Conservation (phyloP, 768 basidiomycete genomes). For the Xanthoconium purpureum region DNA sequence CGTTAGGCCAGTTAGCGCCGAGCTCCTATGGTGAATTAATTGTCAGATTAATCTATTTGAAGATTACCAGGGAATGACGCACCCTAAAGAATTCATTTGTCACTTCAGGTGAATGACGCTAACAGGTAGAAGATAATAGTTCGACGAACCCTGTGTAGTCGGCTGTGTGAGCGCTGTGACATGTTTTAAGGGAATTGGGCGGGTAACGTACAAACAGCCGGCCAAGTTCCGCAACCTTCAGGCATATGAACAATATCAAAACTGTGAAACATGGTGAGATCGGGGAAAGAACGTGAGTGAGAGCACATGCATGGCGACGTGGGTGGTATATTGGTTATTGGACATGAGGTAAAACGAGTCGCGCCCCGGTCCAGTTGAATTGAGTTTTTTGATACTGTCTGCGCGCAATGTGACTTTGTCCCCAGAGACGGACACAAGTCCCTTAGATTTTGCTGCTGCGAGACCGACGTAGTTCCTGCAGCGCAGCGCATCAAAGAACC, state of each 20-base stretch:
- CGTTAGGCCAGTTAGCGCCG: slow-evolving; percentile 27
- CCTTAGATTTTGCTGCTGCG: slow-evolving; percentile 49
- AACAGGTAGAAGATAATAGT: not conserved
- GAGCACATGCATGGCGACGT: slow-evolving; percentile 31
- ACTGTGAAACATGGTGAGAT: slow-evolving; percentile 8
- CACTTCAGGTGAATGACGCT: not conserved
- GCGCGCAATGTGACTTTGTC: slow-evolving; percentile 37
- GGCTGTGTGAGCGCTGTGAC: not conserved
- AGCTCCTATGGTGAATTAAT: slow-evolving; percentile 20
- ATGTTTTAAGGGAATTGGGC: not conserved
- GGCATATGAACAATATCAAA: slow-evolving; percentile 41
- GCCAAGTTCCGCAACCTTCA: slow-evolving; percentile 40
- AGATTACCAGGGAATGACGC: not conserved
- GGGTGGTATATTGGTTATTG: slow-evolving; percentile 30
- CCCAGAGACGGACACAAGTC: slow-evolving; percentile 55
- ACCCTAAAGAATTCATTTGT: slow-evolving; percentile 19
- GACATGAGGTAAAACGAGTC: slow-evolving; percentile 35
- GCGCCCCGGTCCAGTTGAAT: slow-evolving; percentile 32
- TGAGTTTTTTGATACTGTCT: slow-evolving; percentile 33
- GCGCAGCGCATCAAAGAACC: not conserved
- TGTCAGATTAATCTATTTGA: not conserved
- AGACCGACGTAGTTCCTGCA: slow-evolving; percentile 44
- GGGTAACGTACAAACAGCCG: slow-evolving; percentile 32
- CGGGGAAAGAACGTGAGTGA: not conserved
- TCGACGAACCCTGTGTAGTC: slow-evolving; percentile 16